A percentile compares a stretch with the other conserved stretches of the same genome.
Conservation (phyloP, 106 monocot genomes). For the Apostasia ramifera region DNA sequence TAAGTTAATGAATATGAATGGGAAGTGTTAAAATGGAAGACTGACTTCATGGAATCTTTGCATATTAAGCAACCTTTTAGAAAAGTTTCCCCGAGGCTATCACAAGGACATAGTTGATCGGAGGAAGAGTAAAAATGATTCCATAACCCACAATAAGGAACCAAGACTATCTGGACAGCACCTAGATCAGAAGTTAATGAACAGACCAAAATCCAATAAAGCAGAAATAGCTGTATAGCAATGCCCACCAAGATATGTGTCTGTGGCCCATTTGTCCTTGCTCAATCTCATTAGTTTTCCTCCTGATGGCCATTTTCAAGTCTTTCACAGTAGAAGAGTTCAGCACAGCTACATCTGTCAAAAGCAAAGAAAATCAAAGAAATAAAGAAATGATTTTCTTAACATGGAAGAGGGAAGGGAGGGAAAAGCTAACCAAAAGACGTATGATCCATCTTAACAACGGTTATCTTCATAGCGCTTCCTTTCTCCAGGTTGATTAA, state of each 20-base stretch:
- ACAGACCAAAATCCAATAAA: neutral
- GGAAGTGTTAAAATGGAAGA: too few relatives aligned
- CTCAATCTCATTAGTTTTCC: constrained; percentile 78
- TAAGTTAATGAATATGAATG: too few relatives aligned
- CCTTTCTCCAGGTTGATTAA: constrained; percentile 78
- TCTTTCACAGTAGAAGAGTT: constrained; percentile 90
- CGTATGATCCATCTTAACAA: constrained; percentile 75
- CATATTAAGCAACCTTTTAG: too few relatives aligned
- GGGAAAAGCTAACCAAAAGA: constrained; percentile 52
- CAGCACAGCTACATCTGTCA: constrained; percentile 61
- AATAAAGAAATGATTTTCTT: neutral
- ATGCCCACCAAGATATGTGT: constrained; percentile 74
- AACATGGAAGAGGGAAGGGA: neutral
- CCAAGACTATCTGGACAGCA: too few relatives aligned
- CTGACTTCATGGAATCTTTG: too few relatives aligned
- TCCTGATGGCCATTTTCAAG: constrained; percentile 69
- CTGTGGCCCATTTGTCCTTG: constrained; percentile 83
- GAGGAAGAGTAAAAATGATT: too few relatives aligned
- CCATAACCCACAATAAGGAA: too few relatives aligned
- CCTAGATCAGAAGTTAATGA: too few relatives aligned
- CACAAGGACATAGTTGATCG: too few relatives aligned
- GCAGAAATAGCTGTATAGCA: neutral
- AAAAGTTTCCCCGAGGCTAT: too few relatives aligned
- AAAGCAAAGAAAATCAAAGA: neutral
- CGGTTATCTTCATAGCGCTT: constrained; percentile 75